phyloP scores from a whole-genome alignment of 768 basidiomycete genomes.

The Tricholoma saponaceum region DNA sequence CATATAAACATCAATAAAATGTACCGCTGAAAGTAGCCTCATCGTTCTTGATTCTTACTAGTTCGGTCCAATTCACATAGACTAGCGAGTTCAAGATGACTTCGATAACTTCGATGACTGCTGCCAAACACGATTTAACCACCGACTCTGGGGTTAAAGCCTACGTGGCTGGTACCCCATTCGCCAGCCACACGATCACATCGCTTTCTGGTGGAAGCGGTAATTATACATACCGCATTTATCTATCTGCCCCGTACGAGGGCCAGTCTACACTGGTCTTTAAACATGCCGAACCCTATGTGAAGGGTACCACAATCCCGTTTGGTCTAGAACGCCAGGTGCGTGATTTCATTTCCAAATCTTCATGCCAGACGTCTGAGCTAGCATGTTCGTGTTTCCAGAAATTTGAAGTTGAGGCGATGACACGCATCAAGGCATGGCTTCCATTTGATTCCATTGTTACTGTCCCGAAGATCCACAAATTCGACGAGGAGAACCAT shows the following conservation, averaged over 20 bases:
- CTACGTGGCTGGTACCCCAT: conserved; percentile 48
- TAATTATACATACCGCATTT: conserved; percentile 60
- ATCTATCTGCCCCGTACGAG: conserved; percentile 33
- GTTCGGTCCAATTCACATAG: too few species aligned
- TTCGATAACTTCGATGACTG: not conserved
- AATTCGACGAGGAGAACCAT: conserved; percentile 44
- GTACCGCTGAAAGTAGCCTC: too few species aligned
- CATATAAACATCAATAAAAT: not conserved
- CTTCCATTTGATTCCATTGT: conserved; percentile 34
- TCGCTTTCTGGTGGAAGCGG: conserved; percentile 46
- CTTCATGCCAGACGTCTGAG: not conserved
- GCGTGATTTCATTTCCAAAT: not conserved
- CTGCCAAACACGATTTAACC: conserved; percentile 23
- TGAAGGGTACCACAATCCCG: conserved; percentile 2
- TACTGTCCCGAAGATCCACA: conserved; percentile 44
- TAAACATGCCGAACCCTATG: conserved; percentile 44
- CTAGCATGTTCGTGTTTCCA: conserved; percentile 9
- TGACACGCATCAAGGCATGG: conserved; percentile 38
- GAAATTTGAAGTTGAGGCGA: conserved; percentile 44
- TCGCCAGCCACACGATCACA: conserved; percentile 34
- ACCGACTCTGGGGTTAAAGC: conserved; percentile 27
- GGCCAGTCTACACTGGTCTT: conserved; percentile 47
- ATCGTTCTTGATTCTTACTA: too few species aligned
- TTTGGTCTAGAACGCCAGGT: conserved; percentile 1
- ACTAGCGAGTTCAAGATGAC: too few species aligned